Evolutionary conservation across 1,284 basidiomycete species (phyloP).

Genomic region (Pascua sp.): DNA sequence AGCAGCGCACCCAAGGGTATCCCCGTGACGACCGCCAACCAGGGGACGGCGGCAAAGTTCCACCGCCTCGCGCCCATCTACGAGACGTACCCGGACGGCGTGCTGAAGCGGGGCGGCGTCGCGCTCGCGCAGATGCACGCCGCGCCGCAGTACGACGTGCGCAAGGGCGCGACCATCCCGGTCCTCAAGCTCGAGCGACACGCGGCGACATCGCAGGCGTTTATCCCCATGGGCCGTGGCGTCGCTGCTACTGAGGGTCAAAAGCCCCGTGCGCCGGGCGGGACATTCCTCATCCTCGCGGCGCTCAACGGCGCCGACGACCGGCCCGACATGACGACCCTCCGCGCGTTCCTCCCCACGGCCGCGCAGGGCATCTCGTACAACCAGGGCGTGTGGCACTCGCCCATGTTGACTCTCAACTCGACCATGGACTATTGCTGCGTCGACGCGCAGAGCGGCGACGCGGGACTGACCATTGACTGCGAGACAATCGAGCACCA

Average conservation of each 20-base stretch:
- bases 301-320: slow-evolving; percentile 68
- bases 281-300: slow-evolving; percentile 73
- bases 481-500: slow-evolving; percentile 57
- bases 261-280: slow-evolving; percentile 53
- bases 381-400: slow-evolving; percentile 78
- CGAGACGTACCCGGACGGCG: slow-evolving; percentile 60
- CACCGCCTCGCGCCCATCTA: slow-evolving; percentile 72
- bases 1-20: slow-evolving; percentile 53
- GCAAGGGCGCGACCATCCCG: slow-evolving; percentile 54
- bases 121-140: slow-evolving; percentile 67
- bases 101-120: slow-evolving; percentile 50
- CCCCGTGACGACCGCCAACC: slow-evolving; percentile 70
- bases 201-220: slow-evolving; percentile 62
- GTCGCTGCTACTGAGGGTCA: slow-evolving; percentile 48
- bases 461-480: slow-evolving; percentile 62
- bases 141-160: slow-evolving; percentile 53
- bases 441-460: slow-evolving; percentile 77
- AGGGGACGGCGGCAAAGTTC: slow-evolving; percentile 82
- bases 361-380: slow-evolving; percentile 80
- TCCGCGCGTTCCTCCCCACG: slow-evolving; percentile 75
- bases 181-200: slow-evolving; percentile 45
- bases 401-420: slow-evolving; percentile 75
- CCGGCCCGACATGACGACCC: slow-evolving; percentile 66
- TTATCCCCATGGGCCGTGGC: slow-evolving; percentile 73
- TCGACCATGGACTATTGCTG: slow-evolving; percentile 75